Conservation (phyloP, 1,139 yeast genomes). For the Magnusiomyces ingens region DNA sequence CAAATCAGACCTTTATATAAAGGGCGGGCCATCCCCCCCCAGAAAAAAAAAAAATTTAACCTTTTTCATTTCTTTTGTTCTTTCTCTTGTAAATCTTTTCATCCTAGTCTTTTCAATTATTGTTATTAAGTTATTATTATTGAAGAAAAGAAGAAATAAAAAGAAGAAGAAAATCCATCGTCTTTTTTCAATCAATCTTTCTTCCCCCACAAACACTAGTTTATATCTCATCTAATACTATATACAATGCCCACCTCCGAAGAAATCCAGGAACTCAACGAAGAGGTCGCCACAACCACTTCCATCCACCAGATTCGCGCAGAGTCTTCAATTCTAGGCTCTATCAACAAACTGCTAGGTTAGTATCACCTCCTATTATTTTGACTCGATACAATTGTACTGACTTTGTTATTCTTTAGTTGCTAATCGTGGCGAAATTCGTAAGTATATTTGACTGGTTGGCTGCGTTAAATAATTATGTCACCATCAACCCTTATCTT, state of each 20-base stretch:
- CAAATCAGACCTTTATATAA: background rate
- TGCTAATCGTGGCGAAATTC: constrained; percentile 95
- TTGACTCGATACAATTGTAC: background rate
- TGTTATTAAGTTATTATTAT: too few relatives aligned
- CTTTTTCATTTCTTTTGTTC: background rate
- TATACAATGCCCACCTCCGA: background rate
- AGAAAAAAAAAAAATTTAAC: background rate
- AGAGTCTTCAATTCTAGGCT: constrained; percentile 35
- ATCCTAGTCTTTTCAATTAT: background rate
- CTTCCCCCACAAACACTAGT: too few relatives aligned
- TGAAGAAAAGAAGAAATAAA: too few relatives aligned
- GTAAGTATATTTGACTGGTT: constrained; percentile 22
- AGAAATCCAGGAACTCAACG: constrained; percentile 10
- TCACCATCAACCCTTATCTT: background rate
- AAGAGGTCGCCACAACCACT: constrained; percentile 14
- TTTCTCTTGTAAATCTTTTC: background rate
- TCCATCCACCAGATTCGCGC: constrained; percentile 30
- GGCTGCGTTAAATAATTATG: too few relatives aligned
- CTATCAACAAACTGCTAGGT: constrained; percentile 37
- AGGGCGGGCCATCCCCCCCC: background rate
- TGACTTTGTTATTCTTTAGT: constrained; percentile 40
- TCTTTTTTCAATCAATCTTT: background rate
- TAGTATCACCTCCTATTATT: constrained; percentile 6
- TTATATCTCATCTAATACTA: background rate
- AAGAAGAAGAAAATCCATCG: background rate